Conservation (phyloP, 495 filamentous ascomycete genomes). For the Patellaria atrata region DNA sequence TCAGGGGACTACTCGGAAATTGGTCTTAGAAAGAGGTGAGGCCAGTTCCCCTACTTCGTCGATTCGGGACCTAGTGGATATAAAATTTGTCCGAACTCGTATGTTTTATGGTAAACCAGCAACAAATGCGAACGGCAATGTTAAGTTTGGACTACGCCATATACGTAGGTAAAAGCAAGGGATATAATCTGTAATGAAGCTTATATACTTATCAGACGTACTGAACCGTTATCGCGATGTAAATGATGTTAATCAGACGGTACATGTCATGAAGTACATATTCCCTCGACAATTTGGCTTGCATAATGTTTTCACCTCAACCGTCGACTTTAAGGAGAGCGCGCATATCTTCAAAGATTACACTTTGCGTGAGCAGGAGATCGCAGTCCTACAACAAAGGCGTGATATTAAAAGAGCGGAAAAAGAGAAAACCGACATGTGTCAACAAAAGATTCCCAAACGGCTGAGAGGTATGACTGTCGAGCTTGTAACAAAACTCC, state of each 20-base stretch:
- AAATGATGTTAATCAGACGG: slow-evolving; percentile 38
- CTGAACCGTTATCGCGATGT: slow-evolving; percentile 55
- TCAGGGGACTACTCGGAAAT: too few relatives aligned
- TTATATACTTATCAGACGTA: slow-evolving; percentile 44
- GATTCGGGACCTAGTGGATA: slow-evolving; percentile 20
- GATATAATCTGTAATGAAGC: background rate
- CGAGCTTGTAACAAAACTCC: slow-evolving; percentile 50
- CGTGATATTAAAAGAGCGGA: slow-evolving; percentile 1
- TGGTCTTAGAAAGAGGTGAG: background rate
- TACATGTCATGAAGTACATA: slow-evolving; percentile 78
- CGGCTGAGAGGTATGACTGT: slow-evolving; percentile 49
- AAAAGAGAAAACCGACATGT: slow-evolving; percentile 8
- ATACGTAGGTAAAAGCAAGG: slow-evolving; percentile 47
- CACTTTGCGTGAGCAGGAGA: slow-evolving; percentile 71
- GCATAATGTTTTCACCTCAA: slow-evolving; percentile 77
- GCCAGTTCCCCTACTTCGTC: slow-evolving; percentile 4
- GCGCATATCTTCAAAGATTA: slow-evolving; percentile 66
- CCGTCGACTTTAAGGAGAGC: slow-evolving; percentile 47
- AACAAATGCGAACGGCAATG: slow-evolving; percentile 48
- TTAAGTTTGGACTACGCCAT: slow-evolving; percentile 61
- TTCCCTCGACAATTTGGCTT: slow-evolving; percentile 85
- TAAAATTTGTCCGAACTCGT: slow-evolving; percentile 64
- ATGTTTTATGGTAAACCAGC: slow-evolving; percentile 73
- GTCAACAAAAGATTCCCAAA: slow-evolving; percentile 44
- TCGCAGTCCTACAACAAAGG: slow-evolving; percentile 35